Evolutionary conservation across 352 stramenopile species (phyloP).

Genomic region (Phytophthora sansomeana): DNA sequence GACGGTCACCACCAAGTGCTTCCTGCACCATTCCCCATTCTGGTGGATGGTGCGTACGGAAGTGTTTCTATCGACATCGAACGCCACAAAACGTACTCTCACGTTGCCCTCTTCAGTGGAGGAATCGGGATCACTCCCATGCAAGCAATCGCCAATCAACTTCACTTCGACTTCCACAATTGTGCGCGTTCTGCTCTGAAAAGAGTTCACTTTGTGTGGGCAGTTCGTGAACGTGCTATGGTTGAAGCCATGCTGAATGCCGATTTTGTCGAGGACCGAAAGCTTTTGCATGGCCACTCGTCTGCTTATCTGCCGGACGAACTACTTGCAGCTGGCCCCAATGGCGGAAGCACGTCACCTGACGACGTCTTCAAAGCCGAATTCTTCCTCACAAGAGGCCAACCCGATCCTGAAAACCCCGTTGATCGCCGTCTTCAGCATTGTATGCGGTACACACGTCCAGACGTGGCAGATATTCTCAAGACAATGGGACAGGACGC

Average conservation of each 20-base stretch:
- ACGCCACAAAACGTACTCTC: conserved; percentile 36
- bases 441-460: conserved; percentile 39
- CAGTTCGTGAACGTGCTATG: conserved; percentile 45
- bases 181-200: conserved; percentile 19
- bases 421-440: conserved; percentile 31
- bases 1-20: not conserved
- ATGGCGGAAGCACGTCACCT: conserved; percentile 5
- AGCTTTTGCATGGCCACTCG: conserved; percentile 8
- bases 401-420: conserved; percentile 31
- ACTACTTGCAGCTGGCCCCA: conserved; percentile 4
- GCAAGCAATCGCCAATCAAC: conserved; percentile 41
- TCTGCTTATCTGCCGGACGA: conserved; percentile 19
- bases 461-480: conserved; percentile 29
- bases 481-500: conserved; percentile 33
- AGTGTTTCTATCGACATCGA: conserved; percentile 48
- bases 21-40: conserved; percentile 22
- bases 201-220: conserved; percentile 52
- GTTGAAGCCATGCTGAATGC: conserved; percentile 35
- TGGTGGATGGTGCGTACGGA: conserved; percentile 58
- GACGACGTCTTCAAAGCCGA: conserved; percentile 39
- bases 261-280: conserved; percentile 8
- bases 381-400: conserved; percentile 41
- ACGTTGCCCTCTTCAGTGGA: conserved; percentile 51
- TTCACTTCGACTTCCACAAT: conserved; percentile 26
- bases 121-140: conserved; percentile 59